Evolutionary conservation across 1,284 basidiomycete genomes (phyloP).

Genomic region (Tilletia walkeri): DNA sequence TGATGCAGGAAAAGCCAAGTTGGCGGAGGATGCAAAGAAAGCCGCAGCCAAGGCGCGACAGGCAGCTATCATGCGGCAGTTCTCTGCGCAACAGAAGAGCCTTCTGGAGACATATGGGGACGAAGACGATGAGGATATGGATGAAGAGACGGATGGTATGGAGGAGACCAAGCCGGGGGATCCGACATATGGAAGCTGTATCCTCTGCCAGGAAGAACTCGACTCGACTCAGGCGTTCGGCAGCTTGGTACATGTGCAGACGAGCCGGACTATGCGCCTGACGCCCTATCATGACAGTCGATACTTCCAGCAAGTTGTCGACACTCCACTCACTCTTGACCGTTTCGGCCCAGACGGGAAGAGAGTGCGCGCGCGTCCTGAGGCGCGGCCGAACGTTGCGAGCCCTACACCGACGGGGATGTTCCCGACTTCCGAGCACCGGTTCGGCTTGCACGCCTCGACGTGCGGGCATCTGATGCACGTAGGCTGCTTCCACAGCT

Average conservation of each 20-base stretch:
- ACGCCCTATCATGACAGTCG: conserved; percentile 67
- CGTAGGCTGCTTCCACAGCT: conserved; percentile 86
- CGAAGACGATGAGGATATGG: conserved; percentile 44
- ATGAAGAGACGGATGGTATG: conserved; percentile 23
- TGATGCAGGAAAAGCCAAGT: conserved; percentile 18
- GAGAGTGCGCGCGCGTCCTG: conserved; percentile 24
- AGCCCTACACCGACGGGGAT: conserved; percentile 58
- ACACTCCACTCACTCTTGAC: conserved; percentile 58
- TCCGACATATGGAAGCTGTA: conserved; percentile 71
- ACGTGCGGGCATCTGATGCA: conserved; percentile 99
- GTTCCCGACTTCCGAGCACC: conserved; percentile 39
- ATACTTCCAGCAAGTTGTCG: conserved; percentile 74
- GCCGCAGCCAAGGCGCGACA: conserved; percentile 51
- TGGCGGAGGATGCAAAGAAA: conserved; percentile 38
- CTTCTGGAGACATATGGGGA: conserved; percentile 47
- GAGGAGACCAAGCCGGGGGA: conserved; percentile 31
- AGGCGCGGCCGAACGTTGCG: conserved; percentile 12
- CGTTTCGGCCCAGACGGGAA: conserved; percentile 37
- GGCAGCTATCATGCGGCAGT: conserved; percentile 53
- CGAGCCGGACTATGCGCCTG: conserved; percentile 77
- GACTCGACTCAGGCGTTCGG: conserved; percentile 75
- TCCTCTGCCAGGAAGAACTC: conserved; percentile 95
- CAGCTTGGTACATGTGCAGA: conserved; percentile 82
- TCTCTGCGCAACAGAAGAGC: conserved; percentile 52
- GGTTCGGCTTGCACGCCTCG: conserved; percentile 73